Conservation (phyloP, 1,284 basidiomycete species). For the Gymnopus androsaceus region DNA sequence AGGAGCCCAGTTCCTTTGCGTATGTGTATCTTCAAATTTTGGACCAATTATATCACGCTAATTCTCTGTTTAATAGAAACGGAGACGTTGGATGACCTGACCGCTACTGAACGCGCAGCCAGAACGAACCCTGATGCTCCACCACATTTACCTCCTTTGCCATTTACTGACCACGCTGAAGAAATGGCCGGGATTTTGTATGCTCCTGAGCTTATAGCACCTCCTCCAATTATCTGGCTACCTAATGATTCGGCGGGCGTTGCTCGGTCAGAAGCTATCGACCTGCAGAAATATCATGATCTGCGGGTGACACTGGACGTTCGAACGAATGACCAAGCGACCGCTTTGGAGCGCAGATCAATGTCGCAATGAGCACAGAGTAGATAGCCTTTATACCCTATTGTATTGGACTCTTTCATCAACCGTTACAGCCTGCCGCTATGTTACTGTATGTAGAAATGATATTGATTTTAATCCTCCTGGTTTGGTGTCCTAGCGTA, state of each 20-base stretch:
- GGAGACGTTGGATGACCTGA: slow-evolving; percentile 76
- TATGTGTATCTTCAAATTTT: slow-evolving; percentile 40
- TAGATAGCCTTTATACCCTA: not conserved
- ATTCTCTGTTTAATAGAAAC: slow-evolving; percentile 46
- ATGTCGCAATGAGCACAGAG: slow-evolving; percentile 27
- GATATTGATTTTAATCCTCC: no score
- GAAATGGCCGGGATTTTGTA: slow-evolving; percentile 78
- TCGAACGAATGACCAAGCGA: slow-evolving; percentile 44
- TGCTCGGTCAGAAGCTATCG: slow-evolving; percentile 67
- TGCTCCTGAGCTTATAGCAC: slow-evolving; percentile 76
- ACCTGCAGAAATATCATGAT: slow-evolving; percentile 70
- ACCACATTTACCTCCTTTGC: slow-evolving; percentile 66
- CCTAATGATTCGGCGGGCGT: slow-evolving; percentile 74
- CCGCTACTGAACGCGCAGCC: slow-evolving; percentile 74
- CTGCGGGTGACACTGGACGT: slow-evolving; percentile 68
- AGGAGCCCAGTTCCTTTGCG: slow-evolving; percentile 67
- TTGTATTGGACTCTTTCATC: no score
- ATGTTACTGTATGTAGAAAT: no score
- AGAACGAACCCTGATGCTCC: slow-evolving; percentile 78
- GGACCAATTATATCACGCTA: slow-evolving; percentile 12
- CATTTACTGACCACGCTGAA: slow-evolving; percentile 72
- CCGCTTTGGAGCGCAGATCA: slow-evolving; percentile 30
- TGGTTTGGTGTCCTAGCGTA: no score
- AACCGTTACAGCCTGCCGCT: no score
- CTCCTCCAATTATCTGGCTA: slow-evolving; percentile 78